A percentile compares a stretch with the other conserved stretches of the same genome.
These are phyloP conservation scores for Sclerotinia sclerotiorum DNA, from an alignment of 2,329 filamentous ascomycete genomes.

Conservation along the genomic window DNA sequence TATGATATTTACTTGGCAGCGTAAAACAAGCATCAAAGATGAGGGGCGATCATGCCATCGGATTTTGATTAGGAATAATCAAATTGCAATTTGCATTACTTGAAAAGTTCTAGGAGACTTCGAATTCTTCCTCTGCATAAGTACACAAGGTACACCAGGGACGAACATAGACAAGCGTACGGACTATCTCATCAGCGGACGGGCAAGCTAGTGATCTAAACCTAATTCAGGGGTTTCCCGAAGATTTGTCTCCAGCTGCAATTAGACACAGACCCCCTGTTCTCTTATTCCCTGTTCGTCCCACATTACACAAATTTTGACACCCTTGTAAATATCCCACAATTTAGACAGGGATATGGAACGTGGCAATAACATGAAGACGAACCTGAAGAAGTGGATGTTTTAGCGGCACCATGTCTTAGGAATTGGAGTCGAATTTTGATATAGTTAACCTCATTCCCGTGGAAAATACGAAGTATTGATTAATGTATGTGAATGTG, in stretches of 20 bases:
- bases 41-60: too few relatives aligned
- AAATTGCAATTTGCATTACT: neutral
- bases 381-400: neutral
- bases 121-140: neutral
- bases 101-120: neutral
- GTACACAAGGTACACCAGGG: too few relatives aligned
- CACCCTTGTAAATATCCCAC: neutral
- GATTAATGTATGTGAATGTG: too few relatives aligned
- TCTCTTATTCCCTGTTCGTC: neutral
- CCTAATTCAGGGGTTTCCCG: neutral
- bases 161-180: neutral
- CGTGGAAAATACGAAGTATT: too few relatives aligned
- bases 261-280: slow-evolving; percentile 2
- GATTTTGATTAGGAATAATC: neutral
- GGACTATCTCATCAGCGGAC: neutral
- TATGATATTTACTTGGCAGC: too few relatives aligned
- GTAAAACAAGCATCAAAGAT: too few relatives aligned
- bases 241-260: neutral
- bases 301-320: neutral
- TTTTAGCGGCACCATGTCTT: too few relatives aligned
- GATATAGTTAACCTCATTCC: too few relatives aligned
- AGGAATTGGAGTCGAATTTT: too few relatives aligned
- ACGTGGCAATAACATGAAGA: neutral
- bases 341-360: neutral
- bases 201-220: neutral